Conservation (phyloP, 1,139 yeast genomes). For the Kodamaea anthophila region DNA sequence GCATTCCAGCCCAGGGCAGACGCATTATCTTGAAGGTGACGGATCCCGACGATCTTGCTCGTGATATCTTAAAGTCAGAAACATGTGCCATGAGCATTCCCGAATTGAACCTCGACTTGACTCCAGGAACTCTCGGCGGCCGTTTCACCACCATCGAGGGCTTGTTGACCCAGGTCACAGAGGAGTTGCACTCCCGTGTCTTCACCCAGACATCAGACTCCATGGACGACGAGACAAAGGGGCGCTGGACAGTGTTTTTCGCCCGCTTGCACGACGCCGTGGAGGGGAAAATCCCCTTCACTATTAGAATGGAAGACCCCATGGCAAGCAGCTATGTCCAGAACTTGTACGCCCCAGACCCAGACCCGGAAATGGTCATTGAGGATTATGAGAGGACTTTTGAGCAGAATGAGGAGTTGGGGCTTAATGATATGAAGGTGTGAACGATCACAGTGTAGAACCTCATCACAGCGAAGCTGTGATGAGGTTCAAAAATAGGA, state of each 20-base stretch:
- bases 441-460: too few species aligned
- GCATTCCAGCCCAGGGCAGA: conserved; percentile 81
- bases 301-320: conserved; percentile 88
- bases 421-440: conserved; percentile 72
- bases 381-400: conserved; percentile 86
- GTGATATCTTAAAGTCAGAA: conserved; percentile 93
- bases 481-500: too few species aligned
- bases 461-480: too few species aligned
- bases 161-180: conserved; percentile 77
- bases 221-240: conserved; percentile 72
- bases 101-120: conserved; percentile 82
- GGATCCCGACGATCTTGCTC: conserved; percentile 88
- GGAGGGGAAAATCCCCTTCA: conserved; percentile 77
- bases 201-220: conserved; percentile 86
- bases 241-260: conserved; percentile 78
- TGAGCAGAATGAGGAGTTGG: conserved; percentile 87
- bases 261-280: conserved; percentile 72
- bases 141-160: conserved; percentile 97
- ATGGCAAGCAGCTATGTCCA: conserved; percentile 92
- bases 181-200: conserved; percentile 81
- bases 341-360: conserved; percentile 96
- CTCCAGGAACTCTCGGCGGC: conserved; percentile 97
- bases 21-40: conserved; percentile 69
- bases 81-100: conserved; percentile 84
- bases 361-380: conserved; percentile 89